Evolutionary conservation across 495 filamentous ascomycete genomes (phyloP), one percentile per base, ranked within the genome.

Genomic region (Glonium stellatum): DNA sequence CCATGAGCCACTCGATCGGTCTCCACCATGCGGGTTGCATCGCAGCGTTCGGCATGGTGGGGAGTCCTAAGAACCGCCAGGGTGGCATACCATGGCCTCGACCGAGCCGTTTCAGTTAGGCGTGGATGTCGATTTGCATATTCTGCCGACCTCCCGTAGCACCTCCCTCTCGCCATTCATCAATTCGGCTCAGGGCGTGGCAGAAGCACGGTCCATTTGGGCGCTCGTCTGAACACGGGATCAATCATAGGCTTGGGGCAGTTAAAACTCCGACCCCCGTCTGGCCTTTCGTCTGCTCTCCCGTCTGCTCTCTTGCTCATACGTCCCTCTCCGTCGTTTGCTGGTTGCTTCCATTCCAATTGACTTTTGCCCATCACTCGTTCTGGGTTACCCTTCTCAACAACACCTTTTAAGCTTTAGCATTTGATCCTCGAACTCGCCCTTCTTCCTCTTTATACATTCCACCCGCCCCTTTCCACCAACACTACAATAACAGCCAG

Each of bases 321-420:
- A 59, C 34, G 34, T 37, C 27, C 22, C 60, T n/a, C n/a, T n/a
- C n/a, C n/a, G n/a, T n/a, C n/a, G n/a, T n/a, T n/a, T n/a, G n/a
- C n/a, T n/a, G 39, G 42, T 53, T 21, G 49, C 57, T 21, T 55
- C 19, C 6, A 25, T 35, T 55, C 31, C 37, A 19, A 42, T 51
- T 13, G 3, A n/a, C 49, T 51, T 23, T 51, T 44, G 54, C 64
- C 61, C 57, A 63, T 67, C 61, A 64, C 53, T 67, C 61, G 64
- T 47, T 67, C 57, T 67, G 64, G 60, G 64, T 31, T 61, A 35
- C 4, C n/a, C 13, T 58, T 61, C 35, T 52, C 23, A 59, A 37
- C 21, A 27, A 18, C 42, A 52, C 5, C 31, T 9, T 18, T 37
- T 54, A 18, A 31, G 25, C 48, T 51, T 52, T n/a, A 36, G 3